Base-by-base conservation (phyloP, 768 basidiomycete species). In the Mycena venus region DNA sequence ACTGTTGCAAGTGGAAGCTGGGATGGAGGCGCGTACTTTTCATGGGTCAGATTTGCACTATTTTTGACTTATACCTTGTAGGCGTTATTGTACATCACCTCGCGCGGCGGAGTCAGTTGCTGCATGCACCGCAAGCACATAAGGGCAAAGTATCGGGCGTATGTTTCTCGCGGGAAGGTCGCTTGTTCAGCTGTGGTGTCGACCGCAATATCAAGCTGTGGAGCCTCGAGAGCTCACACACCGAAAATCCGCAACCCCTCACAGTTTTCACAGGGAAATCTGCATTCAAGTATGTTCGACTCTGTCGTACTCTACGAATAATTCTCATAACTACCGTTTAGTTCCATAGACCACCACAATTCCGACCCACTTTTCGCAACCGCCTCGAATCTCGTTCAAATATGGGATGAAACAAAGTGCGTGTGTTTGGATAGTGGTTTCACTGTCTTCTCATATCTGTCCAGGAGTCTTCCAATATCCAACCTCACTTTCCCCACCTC, bases 331-430 rank as follows among this genome's bases (percentile, higher is more conserved):
- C 23, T 17, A 25, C 56, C 68, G 42, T 42, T 38, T 78, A 98
- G 97, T 80, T 94, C 94, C 53, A 95, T 99, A 83, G 96, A 99
- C 78, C 98, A 99, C 80, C 98, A 99, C 81, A 90, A 94, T 56
- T 91, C 91, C 40, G 95, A 97, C 70, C 87, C 93, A n/a, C 83
- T 96, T 5, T 99, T 99, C 78, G 98, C 97, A 0, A 97, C 98
- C 0, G 97, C 96, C 2, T 98, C 96, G 0, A 96, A 94, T 78
- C 89, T 91, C 59, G 97, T 99, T 9, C 98, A 99, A 82, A 89
- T 99, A 77, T 99, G 98, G 98, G 98, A 99, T 78, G 96, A 99
- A 83, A 97, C 94, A 42, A 96, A 96, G 95, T 96, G 68, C n/a
- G 91, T 79, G 2, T 59, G 17, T 38, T 53, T 32, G 38, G 55